Evolutionary conservation across 352 stramenopile species (phyloP), one percentile per base, ranked within the genome.

Genomic region (Phytophthora foliorum): DNA sequence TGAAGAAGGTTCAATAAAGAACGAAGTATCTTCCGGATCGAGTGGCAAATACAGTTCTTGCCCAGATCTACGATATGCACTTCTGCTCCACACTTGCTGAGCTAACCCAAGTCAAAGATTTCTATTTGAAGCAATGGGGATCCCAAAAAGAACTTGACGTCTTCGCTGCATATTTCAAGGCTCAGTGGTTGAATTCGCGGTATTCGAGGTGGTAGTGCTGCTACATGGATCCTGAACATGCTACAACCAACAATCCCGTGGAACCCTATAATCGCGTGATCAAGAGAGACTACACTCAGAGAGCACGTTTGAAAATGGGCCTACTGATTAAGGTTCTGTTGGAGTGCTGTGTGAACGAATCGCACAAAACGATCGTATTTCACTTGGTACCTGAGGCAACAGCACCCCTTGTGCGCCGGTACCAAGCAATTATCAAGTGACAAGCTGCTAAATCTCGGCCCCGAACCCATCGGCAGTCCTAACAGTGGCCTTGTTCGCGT

Each of bases 21-120:
- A 71, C 50, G 6, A 48, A 42, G 1, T 14, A 5, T 4, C 57
- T 71, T 29, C n/a, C 56, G 3, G n/a, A 56, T 16, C 39, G 49
- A 16, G 41, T 63, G 4, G 39, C n/a, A 6, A 54, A 29, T 9
- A 29, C 39, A 13, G 17, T 67, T 0, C 45, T 55, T 14, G 22
- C 49, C 4, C 49, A 61, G 27, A 29, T 76, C 11, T 69, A 76
- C 62, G 51, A 76, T 24, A 68, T 72, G 53, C 68, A 76, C 27
- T 72, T 72, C 24, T 27, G 19, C 57, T 0, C 16, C 13, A 27
- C 9, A 4, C 14, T 61, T 10, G 46, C 5, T 22, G 25, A 39
- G 13, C n/a, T 56, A 16, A 14, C 8, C 9, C 49, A 19, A 19
- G 31, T 45, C n/a, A 19, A 17, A 17, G 29, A 19, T 5, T 31